Evolutionary conservation across 345 rosid species (phyloP), one percentile per base, ranked within the genome.

Genomic region (Mercurialis annua): DNA sequence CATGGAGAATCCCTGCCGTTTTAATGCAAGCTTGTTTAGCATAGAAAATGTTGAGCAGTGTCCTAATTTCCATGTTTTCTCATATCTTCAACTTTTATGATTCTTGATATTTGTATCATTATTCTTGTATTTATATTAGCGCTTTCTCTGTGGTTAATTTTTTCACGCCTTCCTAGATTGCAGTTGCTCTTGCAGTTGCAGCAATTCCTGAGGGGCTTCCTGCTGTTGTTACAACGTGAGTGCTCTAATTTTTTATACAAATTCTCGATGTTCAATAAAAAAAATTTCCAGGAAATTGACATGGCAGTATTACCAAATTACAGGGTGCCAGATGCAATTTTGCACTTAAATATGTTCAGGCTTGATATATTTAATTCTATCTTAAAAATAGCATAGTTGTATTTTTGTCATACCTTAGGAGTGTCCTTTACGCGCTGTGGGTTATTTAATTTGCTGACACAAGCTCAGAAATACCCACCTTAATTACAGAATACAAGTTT

Each of bases 151-250:
- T 60, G 56, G 23, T 33, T 68, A 53, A 27, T 68, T 77, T 67
- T 79, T 11, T 73, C 79, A 64, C 81, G 53, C 75, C 72, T 82
- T 40, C 81, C 76, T 81, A 90, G 99, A 94, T 94, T 78, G 99
- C 99, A 57, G 98, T 94, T 80, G 99, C 99, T 74, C 97, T 94
- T 77, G 99, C 99, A 68, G 99, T 94, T 78, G 99, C 99, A 63
- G 99, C 99, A 47, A 94, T 94, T 73, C 98, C 99, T 43, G 99
- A 94, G 86, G 99, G 98, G 78, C 99, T 94, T 85, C 99, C 99
- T 66, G 99, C 99, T 71, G 99, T 94, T 78, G 99, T 94, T 67
- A 91, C 99, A 33, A 94, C 98, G 99, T 94, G 67, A 85, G 96
- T 82, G 67, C 69, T 77, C 73, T 36, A 63, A 52, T 54, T 62